Evolutionary conservation across 441 rosid species (phyloP), one percentile per base, ranked within the genome.

Genomic region (Bruguiera hainesii): DNA sequence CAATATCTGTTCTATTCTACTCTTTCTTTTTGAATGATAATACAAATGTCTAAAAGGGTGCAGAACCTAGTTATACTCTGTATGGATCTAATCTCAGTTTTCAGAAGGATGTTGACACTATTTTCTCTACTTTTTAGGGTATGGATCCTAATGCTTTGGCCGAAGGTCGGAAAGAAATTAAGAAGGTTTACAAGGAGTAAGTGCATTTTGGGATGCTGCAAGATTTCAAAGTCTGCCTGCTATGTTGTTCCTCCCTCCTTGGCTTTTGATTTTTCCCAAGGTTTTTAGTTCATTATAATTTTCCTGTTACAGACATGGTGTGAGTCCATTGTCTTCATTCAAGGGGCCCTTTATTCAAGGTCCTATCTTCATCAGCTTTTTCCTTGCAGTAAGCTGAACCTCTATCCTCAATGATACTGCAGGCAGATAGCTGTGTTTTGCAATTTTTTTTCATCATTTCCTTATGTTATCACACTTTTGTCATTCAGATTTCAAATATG

Each of bases 281-380:
- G 56, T 63, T 59, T 60, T 35, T 16, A 42, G 37, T 55, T 49
- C 70, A 52, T 72, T 71, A 39, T 64, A 62, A 16, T 73, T 31
- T 56, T 53, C 11, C 48, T 61, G 39, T 69, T 80, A 75, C 85
- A 91, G 97, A 75, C 73, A 77, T 79, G 96, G 96, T 58, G 93
- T 89, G 70, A 84, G 78, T 73, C 96, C 96, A 1, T 83, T 89
- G 61, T 82, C 93, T 60, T 89, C 91, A 42, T 64, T 92, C 78
- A 88, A 85, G 80, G 96, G 98, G 66, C 69, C 85, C 25, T 71
- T 92, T 28, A 84, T 92, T 77, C 90, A 86, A 69, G 97, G 87
- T 56, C 92, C 97, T 51, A 52, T 93, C 33, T 90, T 90, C 67
- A 26, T 88, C 73, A 77, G 87, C 67, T 88, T 90, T 72, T 92